A percentile compares a stretch with the other conserved stretches of the same genome.
These are phyloP conservation scores for Fomitopsis serialis DNA, from an alignment of 768 basidiomycete genomes.

Conservation along the genomic window DNA sequence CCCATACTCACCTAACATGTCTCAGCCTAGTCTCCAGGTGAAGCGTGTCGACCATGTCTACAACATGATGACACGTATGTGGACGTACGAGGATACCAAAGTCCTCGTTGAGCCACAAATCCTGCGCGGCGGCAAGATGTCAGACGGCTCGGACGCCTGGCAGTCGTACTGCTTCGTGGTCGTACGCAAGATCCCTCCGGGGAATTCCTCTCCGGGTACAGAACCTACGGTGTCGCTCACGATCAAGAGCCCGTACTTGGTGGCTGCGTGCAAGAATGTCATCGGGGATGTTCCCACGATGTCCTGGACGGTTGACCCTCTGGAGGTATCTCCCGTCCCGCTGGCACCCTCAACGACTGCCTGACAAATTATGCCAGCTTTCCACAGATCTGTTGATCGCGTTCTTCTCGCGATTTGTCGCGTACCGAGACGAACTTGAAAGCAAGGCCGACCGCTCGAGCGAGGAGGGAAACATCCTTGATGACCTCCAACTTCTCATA, in stretches of 20 bases:
- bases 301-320: slow-evolving; percentile 54
- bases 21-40: too few species aligned
- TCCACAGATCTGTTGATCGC: slow-evolving; percentile 52
- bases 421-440: slow-evolving; percentile 38
- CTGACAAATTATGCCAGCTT: slow-evolving; percentile 28
- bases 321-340: slow-evolving; percentile 33
- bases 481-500: slow-evolving; percentile 44
- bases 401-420: slow-evolving; percentile 41
- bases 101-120: too few species aligned
- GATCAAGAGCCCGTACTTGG: slow-evolving; percentile 53
- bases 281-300: slow-evolving; percentile 50
- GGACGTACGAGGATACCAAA: too few species aligned
- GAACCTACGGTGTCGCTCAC: slow-evolving; percentile 47
- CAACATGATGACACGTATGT: too few species aligned
- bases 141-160: slow-evolving; percentile 46
- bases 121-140: neutral
- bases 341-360: too few species aligned
- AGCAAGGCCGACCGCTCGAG: slow-evolving; percentile 29
- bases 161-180: slow-evolving; percentile 54
- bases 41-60: too few species aligned
- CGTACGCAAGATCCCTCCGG: slow-evolving; percentile 43
- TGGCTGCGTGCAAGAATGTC: slow-evolving; percentile 54
- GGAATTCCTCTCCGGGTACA: slow-evolving; percentile 21
- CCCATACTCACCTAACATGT: too few species aligned
- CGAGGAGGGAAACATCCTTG: slow-evolving; percentile 36